Evolutionary conservation across 2,329 filamentous ascomycete species (phyloP), one percentile per base, ranked within the genome.

Genomic region (Diaporthe sp.): DNA sequence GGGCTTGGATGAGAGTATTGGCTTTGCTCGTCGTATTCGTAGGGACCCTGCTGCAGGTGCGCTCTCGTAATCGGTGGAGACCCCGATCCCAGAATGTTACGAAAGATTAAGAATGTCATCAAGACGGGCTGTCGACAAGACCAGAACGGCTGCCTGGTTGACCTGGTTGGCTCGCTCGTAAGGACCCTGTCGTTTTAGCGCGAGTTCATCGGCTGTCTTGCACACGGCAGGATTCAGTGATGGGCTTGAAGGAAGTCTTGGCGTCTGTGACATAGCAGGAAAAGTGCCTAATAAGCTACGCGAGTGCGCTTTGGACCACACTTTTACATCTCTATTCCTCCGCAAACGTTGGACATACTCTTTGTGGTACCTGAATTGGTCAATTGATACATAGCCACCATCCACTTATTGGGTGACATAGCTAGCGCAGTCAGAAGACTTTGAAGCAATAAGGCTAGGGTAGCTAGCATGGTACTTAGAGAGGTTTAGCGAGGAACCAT

Each of bases 111-210:
- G 28, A 31, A 57, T 44, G 25, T 34, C 53, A 57, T 19, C 31
- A 42, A 42, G 22, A n/a, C 10, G 37, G 22, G 5, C 34, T 22
- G 57, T 19, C 22, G 34, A 17, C 34, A 39, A 10, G 34, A 25
- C 57, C 57, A 61, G 57, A 61, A 61, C 7, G 5, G 12, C 37
- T 39, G 37, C 37, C 37, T 13, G 12, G 37, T 22, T 61, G 42
- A 3, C 34, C 34, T 25, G 57, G 31, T 49, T 68, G 62, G 62
- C 62, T 37, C 28, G 44, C 44, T 68, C 62, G 44, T 53, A 68
- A 53, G 62, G 44, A 68, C 44, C 44, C 62, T 68, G 44, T 68
- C 44, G 44, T 25, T 51, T 49, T 68, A 49, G 62, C 46, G 39
- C 17, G 13, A 4, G 34, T 22, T 10, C 25, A 2, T 59, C 34